Evolutionary conservation across 148 eudicot species (phyloP).

Genomic region (Fagopyrum homotropicum): DNA sequence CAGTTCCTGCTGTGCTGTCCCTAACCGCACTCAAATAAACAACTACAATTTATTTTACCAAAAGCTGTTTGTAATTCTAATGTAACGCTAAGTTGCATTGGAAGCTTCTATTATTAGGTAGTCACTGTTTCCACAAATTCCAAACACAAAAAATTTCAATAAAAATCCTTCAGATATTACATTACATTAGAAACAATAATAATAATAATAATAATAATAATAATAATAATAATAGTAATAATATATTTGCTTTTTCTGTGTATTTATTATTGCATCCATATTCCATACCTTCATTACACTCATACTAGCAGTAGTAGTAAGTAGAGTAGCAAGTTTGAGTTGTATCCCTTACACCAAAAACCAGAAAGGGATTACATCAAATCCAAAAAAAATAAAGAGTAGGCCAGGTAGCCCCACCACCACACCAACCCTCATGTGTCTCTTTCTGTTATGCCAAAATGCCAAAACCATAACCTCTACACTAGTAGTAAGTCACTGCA

Average conservation of each 20-base stretch:
- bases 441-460: background rate
- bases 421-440: background rate
- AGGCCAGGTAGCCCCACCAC: background rate
- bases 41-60: background rate
- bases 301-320: background rate
- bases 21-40: background rate
- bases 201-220: no score
- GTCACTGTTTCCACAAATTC: background rate
- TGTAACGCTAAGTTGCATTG: background rate
- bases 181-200: no score
- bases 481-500: background rate
- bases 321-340: constrained; percentile 11
- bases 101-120: background rate
- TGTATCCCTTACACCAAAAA: constrained; percentile 56
- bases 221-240: no score
- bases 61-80: no score
- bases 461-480: constrained; percentile 6
- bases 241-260: background rate
- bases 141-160: no score
- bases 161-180: no score
- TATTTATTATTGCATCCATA: constrained; percentile 9
- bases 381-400: background rate
- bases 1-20: constrained; percentile 2
- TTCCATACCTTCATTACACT: background rate
- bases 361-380: constrained; percentile 30